Base-by-base conservation (phyloP, 345 rosid genomes). In the Limnanthes douglasii region DNA sequence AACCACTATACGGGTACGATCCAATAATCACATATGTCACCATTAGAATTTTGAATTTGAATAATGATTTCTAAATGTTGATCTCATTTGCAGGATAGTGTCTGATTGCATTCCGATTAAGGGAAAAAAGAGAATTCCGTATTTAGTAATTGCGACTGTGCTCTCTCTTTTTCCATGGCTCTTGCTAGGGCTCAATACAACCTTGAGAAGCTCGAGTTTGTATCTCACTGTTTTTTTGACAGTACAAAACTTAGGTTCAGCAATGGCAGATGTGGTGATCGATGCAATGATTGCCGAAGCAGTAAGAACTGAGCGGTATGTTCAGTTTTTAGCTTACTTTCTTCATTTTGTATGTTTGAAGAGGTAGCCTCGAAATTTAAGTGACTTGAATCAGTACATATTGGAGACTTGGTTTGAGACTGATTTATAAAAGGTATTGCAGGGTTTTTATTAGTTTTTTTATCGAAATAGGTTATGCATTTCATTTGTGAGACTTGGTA, bases 271-370 rank as follows among this genome's bases (percentile, higher is more conserved):
- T 72, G 96, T 80, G 51, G 96, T 90, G 45, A 54, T 84, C 7
- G 98, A 84, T 59, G 98, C 94, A 29, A 90, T 90, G 98, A 80
- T 80, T 9, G 98, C 98, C 4, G 96, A 90, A 70, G 92, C 98
- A 8, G 84, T 75, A 39, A 66, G 84, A 59, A 50, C 31, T 15
- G 94, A 90, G 48, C 42, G 68, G 98, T 90, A 59, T 18, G 66
- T 45, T 18, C 30, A 10, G 19, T 18, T 31, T 13, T 7, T 7
- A 25, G 21, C 27, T 50, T 31, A 16, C 30, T 50, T 16, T 20
- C 7, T 41, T 12, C 1, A 11, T 9, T 9, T 7, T 25, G 2
- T 25, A 7, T 25, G 29, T 11, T 6, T 25, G 10, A 25, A 25
- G 6, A 11, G 10, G 10, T 25, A 25, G 8, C 10, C 2, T 1